Conservation (phyloP, 2,329 filamentous ascomycete genomes). For the Penicillium glabrum region DNA sequence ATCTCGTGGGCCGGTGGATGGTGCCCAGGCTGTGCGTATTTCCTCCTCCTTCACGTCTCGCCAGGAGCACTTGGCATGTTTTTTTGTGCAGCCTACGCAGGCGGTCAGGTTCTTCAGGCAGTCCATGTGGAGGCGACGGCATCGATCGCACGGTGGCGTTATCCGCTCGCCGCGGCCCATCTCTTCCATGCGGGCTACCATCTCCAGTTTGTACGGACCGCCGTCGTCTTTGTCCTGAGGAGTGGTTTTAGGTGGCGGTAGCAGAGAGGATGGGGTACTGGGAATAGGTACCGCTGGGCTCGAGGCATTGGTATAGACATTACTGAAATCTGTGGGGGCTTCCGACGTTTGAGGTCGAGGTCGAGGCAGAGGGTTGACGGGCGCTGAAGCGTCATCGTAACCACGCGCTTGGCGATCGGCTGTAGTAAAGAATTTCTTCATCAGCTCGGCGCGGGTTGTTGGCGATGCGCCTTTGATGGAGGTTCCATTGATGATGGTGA, state of each 20-base stretch:
- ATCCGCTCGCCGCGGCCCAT: constrained; percentile 72
- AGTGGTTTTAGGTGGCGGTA: constrained; percentile 49
- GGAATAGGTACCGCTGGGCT: constrained; percentile 55
- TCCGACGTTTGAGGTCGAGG: constrained; percentile 36
- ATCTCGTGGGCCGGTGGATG: background rate
- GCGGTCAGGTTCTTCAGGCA: constrained; percentile 85
- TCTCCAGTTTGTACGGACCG: constrained; percentile 62
- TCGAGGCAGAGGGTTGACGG: constrained; percentile 29
- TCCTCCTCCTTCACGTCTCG: constrained; percentile 77
- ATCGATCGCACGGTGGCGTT: constrained; percentile 80
- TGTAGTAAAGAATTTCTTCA: constrained; percentile 63
- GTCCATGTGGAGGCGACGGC: constrained; percentile 74
- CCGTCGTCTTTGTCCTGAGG: constrained; percentile 56
- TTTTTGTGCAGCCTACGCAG: constrained; percentile 84
- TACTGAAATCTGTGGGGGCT: constrained; percentile 29
- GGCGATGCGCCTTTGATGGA: constrained; percentile 56
- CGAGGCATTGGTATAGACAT: constrained; percentile 41
- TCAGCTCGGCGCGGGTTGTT: constrained; percentile 58
- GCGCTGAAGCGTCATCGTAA: constrained; percentile 29
- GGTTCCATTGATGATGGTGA: constrained; percentile 50
- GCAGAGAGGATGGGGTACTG: constrained; percentile 53
- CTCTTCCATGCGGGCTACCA: constrained; percentile 74
- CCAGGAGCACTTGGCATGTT: constrained; percentile 87
- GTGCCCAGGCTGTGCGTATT: constrained; percentile 34
- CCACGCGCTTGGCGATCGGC: constrained; percentile 53